phyloP scores from a whole-genome alignment of 441 rosid species.

The Adansonia madagascariensis region DNA sequence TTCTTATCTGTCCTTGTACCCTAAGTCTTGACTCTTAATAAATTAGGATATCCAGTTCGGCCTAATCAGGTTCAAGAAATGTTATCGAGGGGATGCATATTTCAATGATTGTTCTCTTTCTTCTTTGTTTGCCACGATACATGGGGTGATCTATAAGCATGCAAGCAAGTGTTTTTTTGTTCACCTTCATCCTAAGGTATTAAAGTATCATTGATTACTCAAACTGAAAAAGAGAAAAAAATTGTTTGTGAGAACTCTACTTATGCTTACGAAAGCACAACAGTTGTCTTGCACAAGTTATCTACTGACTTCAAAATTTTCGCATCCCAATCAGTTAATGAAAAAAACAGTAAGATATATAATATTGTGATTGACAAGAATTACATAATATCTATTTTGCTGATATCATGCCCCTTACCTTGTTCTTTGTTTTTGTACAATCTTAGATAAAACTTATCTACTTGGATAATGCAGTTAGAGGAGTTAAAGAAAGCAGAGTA shows the following conservation, averaged over 20 bases:
- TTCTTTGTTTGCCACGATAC: neutral
- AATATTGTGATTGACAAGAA: neutral
- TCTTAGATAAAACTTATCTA: conserved; percentile 22
- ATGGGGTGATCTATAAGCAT: neutral
- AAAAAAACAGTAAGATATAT: neutral
- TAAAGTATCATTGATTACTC: conserved; percentile 1
- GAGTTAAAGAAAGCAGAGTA: neutral
- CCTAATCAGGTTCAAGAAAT: conserved; percentile 4
- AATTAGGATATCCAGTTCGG: neutral
- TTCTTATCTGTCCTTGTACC: conserved; percentile 3
- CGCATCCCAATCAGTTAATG: neutral
- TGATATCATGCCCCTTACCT: neutral
- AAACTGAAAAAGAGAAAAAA: neutral
- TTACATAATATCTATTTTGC: neutral
- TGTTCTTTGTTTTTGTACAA: neutral
- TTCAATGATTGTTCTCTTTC: neutral
- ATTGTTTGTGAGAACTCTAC: neutral
- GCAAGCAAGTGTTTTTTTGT: neutral
- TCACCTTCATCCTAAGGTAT: conserved; percentile 1
- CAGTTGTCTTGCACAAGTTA: neutral
- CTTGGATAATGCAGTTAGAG: neutral
- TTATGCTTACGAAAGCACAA: neutral
- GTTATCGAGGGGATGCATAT: neutral
- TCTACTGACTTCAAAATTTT: neutral
- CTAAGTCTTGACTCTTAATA: neutral